These are phyloP conservation scores for Raffaelea ambrosiae DNA, from an alignment of 2,329 filamentous ascomycete species.

Conservation along the genomic window DNA sequence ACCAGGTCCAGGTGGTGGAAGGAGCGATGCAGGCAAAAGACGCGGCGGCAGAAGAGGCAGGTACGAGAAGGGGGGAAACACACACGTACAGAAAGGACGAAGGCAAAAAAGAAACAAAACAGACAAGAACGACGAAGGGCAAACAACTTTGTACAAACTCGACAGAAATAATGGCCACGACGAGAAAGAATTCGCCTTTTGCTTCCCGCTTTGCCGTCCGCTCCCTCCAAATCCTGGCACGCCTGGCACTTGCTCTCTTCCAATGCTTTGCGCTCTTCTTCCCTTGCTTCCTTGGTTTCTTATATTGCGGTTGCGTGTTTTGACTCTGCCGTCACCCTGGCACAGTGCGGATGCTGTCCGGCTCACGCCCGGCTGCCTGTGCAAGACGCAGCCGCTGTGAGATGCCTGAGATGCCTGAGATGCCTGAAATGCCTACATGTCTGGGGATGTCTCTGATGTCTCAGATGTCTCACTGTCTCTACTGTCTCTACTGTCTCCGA, in stretches of 20 bases:
- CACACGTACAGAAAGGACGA: not conserved
- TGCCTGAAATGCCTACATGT: no score
- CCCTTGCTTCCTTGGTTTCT: conserved; percentile 3
- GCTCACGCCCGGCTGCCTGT: no score
- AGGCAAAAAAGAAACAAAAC: not conserved
- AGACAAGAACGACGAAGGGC: not conserved
- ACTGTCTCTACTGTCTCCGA: not conserved
- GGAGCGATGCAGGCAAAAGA: not conserved
- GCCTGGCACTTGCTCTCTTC: not conserved
- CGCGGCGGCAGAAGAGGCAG: not conserved
- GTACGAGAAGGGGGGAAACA: not conserved
- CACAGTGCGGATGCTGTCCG: conserved; percentile 1
- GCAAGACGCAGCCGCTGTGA: not conserved
- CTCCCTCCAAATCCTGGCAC: no score
- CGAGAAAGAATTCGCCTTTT: not conserved
- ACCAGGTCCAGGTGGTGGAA: not conserved
- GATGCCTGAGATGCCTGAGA: no score
- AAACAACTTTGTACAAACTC: no score
- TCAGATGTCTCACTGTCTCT: not conserved
- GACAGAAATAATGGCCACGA: no score
- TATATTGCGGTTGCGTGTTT: conserved; percentile 7
- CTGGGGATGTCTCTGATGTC: no score
- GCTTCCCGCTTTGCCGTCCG: not conserved
- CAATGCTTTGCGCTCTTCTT: not conserved
- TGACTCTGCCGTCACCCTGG: not conserved